phyloP scores from a whole-genome alignment of 1,139 yeast genomes.

The Yamadazyma membranifaciens region DNA sequence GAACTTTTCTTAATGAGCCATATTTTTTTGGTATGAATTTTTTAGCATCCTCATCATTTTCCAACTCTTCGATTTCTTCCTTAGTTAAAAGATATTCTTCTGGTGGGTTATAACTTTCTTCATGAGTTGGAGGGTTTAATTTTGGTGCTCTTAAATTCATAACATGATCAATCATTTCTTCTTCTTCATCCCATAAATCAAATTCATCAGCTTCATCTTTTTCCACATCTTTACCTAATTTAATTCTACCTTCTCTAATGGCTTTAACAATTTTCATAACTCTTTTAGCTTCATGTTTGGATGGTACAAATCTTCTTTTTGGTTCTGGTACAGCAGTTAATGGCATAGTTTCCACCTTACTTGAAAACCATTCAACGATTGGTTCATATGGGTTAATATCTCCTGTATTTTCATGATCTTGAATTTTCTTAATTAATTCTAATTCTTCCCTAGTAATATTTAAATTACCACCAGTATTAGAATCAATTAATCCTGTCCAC shows the following conservation, averaged over 20 bases:
- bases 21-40: constrained; percentile 83
- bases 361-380: constrained; percentile 92
- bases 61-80: constrained; percentile 74
- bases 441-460: constrained; percentile 87
- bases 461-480: constrained; percentile 83
- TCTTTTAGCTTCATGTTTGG: constrained; percentile 94
- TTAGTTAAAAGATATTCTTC: constrained; percentile 83
- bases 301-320: constrained; percentile 92
- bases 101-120: constrained; percentile 96
- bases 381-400: constrained; percentile 87
- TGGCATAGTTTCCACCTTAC: constrained; percentile 86
- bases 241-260: constrained; percentile 91
- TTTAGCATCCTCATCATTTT: constrained; percentile 70
- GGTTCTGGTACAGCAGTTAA: constrained; percentile 94
- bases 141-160: constrained; percentile 96
- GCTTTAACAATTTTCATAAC: constrained; percentile 96
- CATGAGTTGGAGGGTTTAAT: constrained; percentile 92
- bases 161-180: constrained; percentile 61
- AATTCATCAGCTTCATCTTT: constrained; percentile 48
- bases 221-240: constrained; percentile 52
- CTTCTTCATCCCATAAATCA: constrained; percentile 80
- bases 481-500: constrained; percentile 95
- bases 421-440: constrained; percentile 83
- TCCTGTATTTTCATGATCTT: constrained; percentile 79
- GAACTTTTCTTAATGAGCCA: constrained; percentile 82